Percentiles rank a stretch among this genome's conserved stretches.
These are phyloP conservation scores for Dichotomopilus funicola DNA, from an alignment of 2,329 filamentous ascomycete genomes.

Conservation along the genomic window DNA sequence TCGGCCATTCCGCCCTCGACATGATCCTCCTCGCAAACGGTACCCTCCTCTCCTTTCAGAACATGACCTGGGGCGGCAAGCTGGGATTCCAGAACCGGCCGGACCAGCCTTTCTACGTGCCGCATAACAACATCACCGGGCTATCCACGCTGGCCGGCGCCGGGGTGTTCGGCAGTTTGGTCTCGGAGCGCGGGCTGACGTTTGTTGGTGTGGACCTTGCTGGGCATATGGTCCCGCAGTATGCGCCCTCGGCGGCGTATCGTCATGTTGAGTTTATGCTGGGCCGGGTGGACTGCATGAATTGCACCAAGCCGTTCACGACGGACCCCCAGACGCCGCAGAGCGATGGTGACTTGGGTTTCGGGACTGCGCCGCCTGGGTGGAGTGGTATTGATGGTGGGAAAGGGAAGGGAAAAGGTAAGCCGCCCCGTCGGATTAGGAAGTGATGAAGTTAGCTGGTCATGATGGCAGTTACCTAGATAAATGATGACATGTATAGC, in stretches of 20 bases:
- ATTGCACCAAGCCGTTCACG: constrained; percentile 34
- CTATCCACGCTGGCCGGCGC: constrained; percentile 31
- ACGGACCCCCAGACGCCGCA: constrained; percentile 24
- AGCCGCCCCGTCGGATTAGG: neutral
- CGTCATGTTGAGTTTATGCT: constrained; percentile 70
- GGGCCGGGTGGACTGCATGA: constrained; percentile 57
- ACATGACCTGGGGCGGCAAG: constrained; percentile 71
- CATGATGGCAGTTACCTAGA: neutral
- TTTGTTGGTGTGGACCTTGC: constrained; percentile 56
- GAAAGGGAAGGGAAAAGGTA: constrained; percentile 1
- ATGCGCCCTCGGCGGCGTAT: constrained; percentile 61
- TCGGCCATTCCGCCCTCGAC: constrained; percentile 66
- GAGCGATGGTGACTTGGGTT: constrained; percentile 22
- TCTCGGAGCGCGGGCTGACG: constrained; percentile 71
- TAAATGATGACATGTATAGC: no score
- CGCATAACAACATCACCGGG: constrained; percentile 47
- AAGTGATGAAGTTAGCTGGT: neutral
- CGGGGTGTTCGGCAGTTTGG: constrained; percentile 62
- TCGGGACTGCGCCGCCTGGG: constrained; percentile 28
- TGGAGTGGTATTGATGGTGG: constrained; percentile 17
- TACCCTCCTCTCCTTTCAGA: constrained; percentile 66
- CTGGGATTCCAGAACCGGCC: constrained; percentile 63
- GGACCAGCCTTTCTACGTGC: constrained; percentile 59
- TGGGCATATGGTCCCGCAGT: constrained; percentile 66
- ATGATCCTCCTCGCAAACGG: constrained; percentile 63